A percentile compares a stretch with the other conserved stretches of the same genome.
Conservation (phyloP, 768 basidiomycete species). For the Russula sp. region DNA sequence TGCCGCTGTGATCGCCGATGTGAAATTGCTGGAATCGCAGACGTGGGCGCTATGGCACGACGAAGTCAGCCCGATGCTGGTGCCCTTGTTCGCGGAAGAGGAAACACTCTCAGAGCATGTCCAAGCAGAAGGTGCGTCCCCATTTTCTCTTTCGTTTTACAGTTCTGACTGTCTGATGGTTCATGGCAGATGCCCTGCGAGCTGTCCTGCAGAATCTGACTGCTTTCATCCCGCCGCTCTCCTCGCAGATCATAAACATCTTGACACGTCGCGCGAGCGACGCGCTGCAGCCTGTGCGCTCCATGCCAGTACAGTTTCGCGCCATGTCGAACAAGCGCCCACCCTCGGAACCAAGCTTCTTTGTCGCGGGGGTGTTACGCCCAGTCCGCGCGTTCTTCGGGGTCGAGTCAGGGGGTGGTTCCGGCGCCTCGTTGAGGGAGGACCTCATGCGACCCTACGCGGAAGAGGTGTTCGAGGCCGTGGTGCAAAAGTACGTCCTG, state of each 20-base stretch:
- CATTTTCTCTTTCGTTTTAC: neutral
- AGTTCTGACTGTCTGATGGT: neutral
- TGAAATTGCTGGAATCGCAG: constrained; percentile 50
- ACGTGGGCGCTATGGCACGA: constrained; percentile 59
- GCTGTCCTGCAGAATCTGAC: constrained; percentile 46
- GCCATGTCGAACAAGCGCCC: constrained; percentile 70
- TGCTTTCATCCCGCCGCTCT: constrained; percentile 50
- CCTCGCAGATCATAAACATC: constrained; percentile 60
- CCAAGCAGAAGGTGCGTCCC: constrained; percentile 46
- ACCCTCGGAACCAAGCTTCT: constrained; percentile 80
- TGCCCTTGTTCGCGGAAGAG: constrained; percentile 34
- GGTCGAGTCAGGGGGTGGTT: constrained; percentile 48
- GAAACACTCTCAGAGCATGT: constrained; percentile 29
- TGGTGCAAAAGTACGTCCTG: constrained; percentile 62
- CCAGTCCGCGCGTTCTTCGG: constrained; percentile 75
- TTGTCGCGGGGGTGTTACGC: constrained; percentile 72
- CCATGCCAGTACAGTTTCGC: constrained; percentile 86
- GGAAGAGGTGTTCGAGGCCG: constrained; percentile 63
- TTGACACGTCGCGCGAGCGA: constrained; percentile 81
- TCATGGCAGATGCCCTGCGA: constrained; percentile 46
- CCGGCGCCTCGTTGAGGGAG: constrained; percentile 53
- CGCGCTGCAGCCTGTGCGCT: constrained; percentile 74
- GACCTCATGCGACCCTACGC: constrained; percentile 46
- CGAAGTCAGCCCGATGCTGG: constrained; percentile 58
- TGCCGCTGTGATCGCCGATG: constrained; percentile 62